phyloP scores from a whole-genome alignment of 768 basidiomycete genomes.

The Pleurotus platypus region DNA sequence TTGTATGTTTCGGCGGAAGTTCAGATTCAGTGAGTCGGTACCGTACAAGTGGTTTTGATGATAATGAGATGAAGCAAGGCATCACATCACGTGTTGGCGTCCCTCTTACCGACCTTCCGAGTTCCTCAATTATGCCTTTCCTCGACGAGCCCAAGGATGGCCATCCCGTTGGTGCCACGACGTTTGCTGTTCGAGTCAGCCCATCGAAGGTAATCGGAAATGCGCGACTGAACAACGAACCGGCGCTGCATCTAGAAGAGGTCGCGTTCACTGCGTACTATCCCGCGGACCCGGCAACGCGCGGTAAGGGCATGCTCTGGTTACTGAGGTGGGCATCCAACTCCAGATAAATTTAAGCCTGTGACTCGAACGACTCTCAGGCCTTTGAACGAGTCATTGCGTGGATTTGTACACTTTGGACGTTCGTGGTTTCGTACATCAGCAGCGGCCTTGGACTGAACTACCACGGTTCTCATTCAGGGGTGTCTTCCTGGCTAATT shows the following conservation, averaged over 20 bases:
- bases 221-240: conserved; percentile 30
- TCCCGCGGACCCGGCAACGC: conserved; percentile 33
- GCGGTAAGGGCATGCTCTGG: conserved; percentile 49
- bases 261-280: conserved; percentile 65
- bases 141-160: conserved; percentile 40
- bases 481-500: conserved; percentile 36
- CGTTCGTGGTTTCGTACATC: conserved; percentile 24
- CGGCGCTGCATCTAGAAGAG: conserved; percentile 55
- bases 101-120: neutral
- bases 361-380: conserved; percentile 19
- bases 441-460: neutral
- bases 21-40: too few species aligned
- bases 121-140: conserved; percentile 32
- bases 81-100: too few species aligned
- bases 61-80: too few species aligned
- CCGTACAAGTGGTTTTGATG: too few species aligned
- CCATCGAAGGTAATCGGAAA: conserved; percentile 32
- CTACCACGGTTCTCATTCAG: conserved; percentile 16
- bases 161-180: conserved; percentile 58
- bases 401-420: conserved; percentile 48
- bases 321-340: conserved; percentile 42
- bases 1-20: too few species aligned
- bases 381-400: conserved; percentile 40
- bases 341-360: neutral
- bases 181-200: conserved; percentile 45